phyloP scores from a whole-genome alignment of 164 flowering plant genomes.

The Vitis rupestris region DNA sequence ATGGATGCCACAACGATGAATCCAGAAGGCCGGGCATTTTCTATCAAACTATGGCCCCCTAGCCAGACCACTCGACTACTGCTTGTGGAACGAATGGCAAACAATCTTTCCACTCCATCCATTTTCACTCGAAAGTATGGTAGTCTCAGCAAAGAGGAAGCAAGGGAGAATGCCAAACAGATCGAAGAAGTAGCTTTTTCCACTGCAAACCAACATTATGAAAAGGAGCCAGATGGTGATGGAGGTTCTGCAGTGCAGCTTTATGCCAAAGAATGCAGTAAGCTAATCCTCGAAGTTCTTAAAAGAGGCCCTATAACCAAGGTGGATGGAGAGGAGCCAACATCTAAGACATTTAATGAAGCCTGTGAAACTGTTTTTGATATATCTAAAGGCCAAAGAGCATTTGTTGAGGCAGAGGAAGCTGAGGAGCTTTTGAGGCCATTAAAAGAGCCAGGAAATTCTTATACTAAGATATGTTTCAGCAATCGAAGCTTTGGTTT shows the following conservation, averaged over 20 bases:
- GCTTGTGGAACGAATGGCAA: constrained; percentile 79
- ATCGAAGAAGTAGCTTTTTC: constrained; percentile 79
- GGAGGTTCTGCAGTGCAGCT: constrained; percentile 93
- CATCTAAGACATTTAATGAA: constrained; percentile 17
- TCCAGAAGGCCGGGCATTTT: constrained; percentile 39
- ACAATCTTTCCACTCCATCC: constrained; percentile 71
- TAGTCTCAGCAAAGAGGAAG: constrained; percentile 59
- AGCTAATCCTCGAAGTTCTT: constrained; percentile 71
- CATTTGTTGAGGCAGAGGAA: constrained; percentile 77
- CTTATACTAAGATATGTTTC: constrained; percentile 75
- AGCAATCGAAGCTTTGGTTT: constrained; percentile 90
- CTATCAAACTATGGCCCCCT: constrained; percentile 95
- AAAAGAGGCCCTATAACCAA: constrained; percentile 50
- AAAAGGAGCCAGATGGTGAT: constrained; percentile 93
- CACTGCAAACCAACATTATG: constrained; percentile 65
- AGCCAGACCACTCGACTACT: constrained; percentile 69
- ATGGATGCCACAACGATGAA: constrained; percentile 37
- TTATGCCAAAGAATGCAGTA: constrained; percentile 92
- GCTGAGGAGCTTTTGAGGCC: constrained; percentile 70
- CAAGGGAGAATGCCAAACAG: constrained; percentile 65
- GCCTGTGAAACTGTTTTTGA: constrained; percentile 57
- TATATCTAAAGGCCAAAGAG: constrained; percentile 69
- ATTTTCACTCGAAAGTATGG: constrained; percentile 81
- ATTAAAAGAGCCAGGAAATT: constrained; percentile 54
- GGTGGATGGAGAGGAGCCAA: constrained; percentile 23